These are phyloP conservation scores for Stagonosporopsis vannaccii DNA, from an alignment of 2,329 filamentous ascomycete genomes.

Conservation along the genomic window DNA sequence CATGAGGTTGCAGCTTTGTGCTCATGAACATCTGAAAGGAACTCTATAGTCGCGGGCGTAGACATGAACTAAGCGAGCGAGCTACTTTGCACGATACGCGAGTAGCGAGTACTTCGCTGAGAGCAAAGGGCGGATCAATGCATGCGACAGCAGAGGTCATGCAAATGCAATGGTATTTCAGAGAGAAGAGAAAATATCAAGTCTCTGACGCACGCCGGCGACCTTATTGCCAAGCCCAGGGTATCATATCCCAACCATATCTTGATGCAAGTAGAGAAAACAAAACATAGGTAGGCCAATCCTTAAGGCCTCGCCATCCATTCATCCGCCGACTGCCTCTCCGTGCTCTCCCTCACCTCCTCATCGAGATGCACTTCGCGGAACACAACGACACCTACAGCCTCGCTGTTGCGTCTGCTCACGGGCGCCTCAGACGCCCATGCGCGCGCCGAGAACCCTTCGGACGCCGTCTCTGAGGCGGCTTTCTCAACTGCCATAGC, in stretches of 20 bases:
- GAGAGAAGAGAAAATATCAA: not conserved
- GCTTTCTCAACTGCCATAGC: not conserved
- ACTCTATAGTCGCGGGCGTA: too few relatives aligned
- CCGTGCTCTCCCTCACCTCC: conserved; percentile 11
- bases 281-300: too few relatives aligned
- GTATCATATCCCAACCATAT: not conserved
- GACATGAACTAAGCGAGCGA: too few relatives aligned
- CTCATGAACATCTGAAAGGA: too few relatives aligned
- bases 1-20: too few relatives aligned
- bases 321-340: conserved; percentile 12
- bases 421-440: conserved; percentile 30
- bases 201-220: not conserved
- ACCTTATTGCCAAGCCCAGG: not conserved
- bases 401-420: conserved; percentile 9
- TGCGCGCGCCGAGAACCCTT: conserved; percentile 29
- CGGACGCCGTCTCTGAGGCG: conserved; percentile 1
- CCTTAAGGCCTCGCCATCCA: conserved; percentile 5
- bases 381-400: conserved; percentile 33
- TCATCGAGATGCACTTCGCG: conserved; percentile 34
- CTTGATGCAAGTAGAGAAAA: not conserved
- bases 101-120: too few relatives aligned
- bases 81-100: too few relatives aligned
- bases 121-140: too few relatives aligned
- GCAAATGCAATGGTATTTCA: too few relatives aligned
- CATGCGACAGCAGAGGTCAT: too few relatives aligned